Base-by-base conservation (phyloP, 306 rosid genomes). In the Casuarina cunninghamiana region DNA sequence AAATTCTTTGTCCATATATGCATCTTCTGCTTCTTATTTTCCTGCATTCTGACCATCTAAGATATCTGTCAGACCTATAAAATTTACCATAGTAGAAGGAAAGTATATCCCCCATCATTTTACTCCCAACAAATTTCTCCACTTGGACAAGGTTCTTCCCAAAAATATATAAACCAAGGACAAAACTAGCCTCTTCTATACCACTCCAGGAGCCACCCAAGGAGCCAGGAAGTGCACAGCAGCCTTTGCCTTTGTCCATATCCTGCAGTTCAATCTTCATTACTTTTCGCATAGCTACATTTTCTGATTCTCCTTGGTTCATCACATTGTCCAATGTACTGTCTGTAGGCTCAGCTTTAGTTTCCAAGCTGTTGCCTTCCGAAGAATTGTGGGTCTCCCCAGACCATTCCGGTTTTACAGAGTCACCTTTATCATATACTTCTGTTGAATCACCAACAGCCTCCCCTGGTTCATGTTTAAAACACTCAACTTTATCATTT, bases 81-180 rank as follows among this genome's bases (percentile, higher is more conserved):
- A 90, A 92, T 80, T 78, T 87, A 76, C 97, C 98, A 84, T 95
- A 91, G 74, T 92, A 95, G 87, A 89, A 91, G 48, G 97, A 92
- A 53, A 95, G 80, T 74, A 89, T 72, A 81, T 90, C 93, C 35
- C 91, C 89, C 97, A 91, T 87, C 73, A 76, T 79, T 85, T 89
- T 94, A 67, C 53, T 81, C 74, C 90, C 93, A 17, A 90, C 38
- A 74, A 95, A 87, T 78, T 78, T 88, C 84, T 83, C 83, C 87
- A 95, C 96, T 78, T 79, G 91, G 76, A 80, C 84, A 60, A 95
- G 91, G 85, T 91, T 87, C 88, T 92, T 95, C 73, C 96, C 97
- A 73, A 90, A 92, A 80, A 95, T 85, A 82, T 91, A 92, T 79
- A 95, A 80, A 54, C 96, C 92, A 54, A 95, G 97, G 82, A 89